phyloP scores from a whole-genome alignment of 2,329 filamentous ascomycete species.

The Colletotrichum acutatum region DNA sequence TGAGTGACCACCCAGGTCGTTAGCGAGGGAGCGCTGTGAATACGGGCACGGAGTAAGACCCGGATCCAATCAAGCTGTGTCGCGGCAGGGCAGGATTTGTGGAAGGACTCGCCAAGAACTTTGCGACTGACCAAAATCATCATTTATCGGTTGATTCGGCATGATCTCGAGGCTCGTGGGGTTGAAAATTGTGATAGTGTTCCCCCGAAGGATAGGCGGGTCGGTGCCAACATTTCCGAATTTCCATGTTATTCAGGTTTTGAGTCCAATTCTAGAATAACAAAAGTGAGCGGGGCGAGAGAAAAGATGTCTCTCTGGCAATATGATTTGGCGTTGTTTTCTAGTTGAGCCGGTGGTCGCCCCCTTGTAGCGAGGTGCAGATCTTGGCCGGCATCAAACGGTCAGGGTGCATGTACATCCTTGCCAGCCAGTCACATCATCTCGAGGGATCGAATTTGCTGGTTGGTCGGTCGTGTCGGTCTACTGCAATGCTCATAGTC shows the following conservation, averaged over 20 bases:
- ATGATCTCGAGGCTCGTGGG: background rate
- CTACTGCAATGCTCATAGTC: background rate
- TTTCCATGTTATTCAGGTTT: background rate
- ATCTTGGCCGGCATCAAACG: constrained; percentile 10
- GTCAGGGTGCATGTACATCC: constrained; percentile 11
- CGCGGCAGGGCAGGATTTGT: background rate
- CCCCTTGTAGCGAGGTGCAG: constrained; percentile 22
- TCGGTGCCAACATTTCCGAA: background rate
- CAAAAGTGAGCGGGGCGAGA: background rate
- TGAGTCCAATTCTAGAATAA: background rate
- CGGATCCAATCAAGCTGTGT: background rate
- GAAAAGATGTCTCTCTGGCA: constrained; percentile 6
- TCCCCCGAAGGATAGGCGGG: background rate
- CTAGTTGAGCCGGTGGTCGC: background rate
- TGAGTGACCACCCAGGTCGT: background rate
- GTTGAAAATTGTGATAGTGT: background rate
- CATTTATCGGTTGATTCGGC: background rate
- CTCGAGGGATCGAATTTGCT: constrained; percentile 1
- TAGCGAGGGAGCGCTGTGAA: background rate
- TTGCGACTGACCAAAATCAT: background rate
- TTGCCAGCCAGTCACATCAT: constrained; percentile 12
- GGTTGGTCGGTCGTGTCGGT: constrained; percentile 7
- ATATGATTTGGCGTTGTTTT: constrained; percentile 14
- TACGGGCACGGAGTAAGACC: background rate
- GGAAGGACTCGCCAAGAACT: background rate